Evolutionary conservation across 2,329 filamentous ascomycete genomes (phyloP), one percentile per base, ranked within the genome.

Genomic region (Nemania sp.): DNA sequence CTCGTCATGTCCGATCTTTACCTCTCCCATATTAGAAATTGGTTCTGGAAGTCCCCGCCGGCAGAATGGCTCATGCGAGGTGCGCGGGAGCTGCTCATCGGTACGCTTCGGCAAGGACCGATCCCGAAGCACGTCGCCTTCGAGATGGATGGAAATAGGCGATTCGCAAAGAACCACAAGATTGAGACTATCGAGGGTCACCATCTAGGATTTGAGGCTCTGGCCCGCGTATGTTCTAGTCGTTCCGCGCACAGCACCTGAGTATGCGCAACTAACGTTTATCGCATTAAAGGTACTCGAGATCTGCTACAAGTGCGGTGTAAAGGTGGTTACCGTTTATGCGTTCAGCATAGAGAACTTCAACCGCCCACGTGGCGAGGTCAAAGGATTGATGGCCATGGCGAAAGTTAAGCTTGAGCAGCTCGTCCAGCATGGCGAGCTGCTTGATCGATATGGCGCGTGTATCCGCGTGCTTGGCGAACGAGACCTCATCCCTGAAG

Each of bases 291-390:
- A 90, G 88, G 91, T 97, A 48, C 86, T 99, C 55, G 94, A 99
- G 73, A 90, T 99, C 50, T 97, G 94, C 80, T 99, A 97, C 79
- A 97, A 96, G 71, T 91, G 89, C 54, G 94, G 94, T 49, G 93
- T 99, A 59, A 93, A 94, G 72, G 91, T 96, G 7, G 93, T 99
- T 33, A 97, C 94, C 3, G 91, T 99, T 60, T 99, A 97, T 72
- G 94, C 94, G 14, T 99, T 99, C 75, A 96, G 91, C 69, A 97
- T 99, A 67, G 94, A 99, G 74, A 99, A 99, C 76, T 99, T 96
- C 78, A 96, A 97, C 72, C 86, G 94, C 5, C 93, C 91, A 19
- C 92, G 94, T 73, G 94, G 95, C 73, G 94, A 99, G 72, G 94
- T 99, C 7, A 91, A 97, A 68, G 92, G 91, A 24, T 77, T 99